These are phyloP conservation scores for Penicillium sp. DNA, from an alignment of 2,329 filamentous ascomycete genomes.

Conservation along the genomic window DNA sequence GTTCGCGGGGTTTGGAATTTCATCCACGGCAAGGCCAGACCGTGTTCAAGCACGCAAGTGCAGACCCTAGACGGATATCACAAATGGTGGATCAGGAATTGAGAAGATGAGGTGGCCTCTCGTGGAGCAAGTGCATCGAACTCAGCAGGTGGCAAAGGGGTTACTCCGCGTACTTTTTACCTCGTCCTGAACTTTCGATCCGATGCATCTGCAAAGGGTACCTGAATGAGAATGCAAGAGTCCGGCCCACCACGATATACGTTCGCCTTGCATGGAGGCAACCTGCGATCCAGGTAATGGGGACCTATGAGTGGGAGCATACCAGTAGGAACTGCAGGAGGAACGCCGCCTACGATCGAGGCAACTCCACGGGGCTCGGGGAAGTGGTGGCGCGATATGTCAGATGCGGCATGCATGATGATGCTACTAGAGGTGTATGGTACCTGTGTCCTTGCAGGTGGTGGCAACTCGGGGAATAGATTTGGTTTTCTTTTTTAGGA, in stretches of 20 bases:
- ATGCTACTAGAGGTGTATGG: constrained; percentile 17
- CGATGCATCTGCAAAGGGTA: constrained; percentile 16
- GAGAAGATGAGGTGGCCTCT: not conserved
- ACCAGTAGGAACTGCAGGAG: not conserved
- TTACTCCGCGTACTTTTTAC: not conserved
- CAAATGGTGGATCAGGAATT: not conserved
- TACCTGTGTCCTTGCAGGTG: constrained; percentile 22
- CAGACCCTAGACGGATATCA: not conserved
- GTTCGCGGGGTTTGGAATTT: not conserved
- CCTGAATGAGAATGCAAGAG: constrained; percentile 16
- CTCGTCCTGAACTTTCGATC: not conserved
- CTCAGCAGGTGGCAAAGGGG: not conserved
- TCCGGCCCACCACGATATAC: constrained; percentile 1
- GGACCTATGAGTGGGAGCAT: constrained; percentile 3
- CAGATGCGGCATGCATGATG: constrained; percentile 20
- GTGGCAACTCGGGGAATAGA: constrained; percentile 20
- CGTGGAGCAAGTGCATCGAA: not conserved
- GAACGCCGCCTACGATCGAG: constrained; percentile 9
- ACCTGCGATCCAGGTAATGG: constrained; percentile 19
- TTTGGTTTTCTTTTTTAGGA: not conserved
- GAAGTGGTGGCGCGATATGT: constrained; percentile 14
- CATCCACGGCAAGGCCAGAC: not conserved
- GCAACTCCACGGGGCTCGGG: constrained; percentile 17
- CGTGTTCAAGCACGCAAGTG: not conserved
- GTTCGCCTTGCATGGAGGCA: constrained; percentile 23